These are phyloP conservation scores for Solanum chaucha DNA, from an alignment of 257 asterid genomes.

Conservation along the genomic window DNA sequence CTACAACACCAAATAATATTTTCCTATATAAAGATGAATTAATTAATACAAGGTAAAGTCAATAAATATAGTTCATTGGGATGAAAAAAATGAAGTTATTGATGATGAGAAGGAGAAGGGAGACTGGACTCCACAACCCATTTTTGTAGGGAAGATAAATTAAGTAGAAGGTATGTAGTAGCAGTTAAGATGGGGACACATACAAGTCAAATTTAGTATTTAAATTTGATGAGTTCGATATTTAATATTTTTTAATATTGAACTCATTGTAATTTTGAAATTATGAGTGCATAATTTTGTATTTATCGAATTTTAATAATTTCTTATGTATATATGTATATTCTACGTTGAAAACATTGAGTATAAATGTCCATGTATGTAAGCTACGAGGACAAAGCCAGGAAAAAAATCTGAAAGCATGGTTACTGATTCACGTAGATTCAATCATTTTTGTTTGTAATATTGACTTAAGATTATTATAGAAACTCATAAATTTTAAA, in stretches of 20 bases:
- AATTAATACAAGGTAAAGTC: background rate
- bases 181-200: background rate
- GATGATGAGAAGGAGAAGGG: background rate
- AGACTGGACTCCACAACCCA: background rate
- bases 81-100: background rate
- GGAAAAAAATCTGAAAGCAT: background rate
- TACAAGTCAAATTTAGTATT: background rate
- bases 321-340: background rate
- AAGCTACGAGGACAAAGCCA: background rate
- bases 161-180: background rate
- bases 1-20: background rate
- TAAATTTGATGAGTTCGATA: background rate
- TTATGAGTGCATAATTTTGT: background rate
- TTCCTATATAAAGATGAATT: background rate
- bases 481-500: background rate
- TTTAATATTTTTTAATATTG: background rate
- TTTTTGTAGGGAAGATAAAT: background rate
- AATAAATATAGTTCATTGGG: background rate
- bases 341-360: background rate
- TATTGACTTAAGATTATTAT: background rate
- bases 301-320: background rate
- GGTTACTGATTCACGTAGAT: background rate
- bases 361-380: background rate
- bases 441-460: background rate
- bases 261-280: background rate